Conservation (phyloP, 345 rosid genomes). For the Psidium guajava region DNA sequence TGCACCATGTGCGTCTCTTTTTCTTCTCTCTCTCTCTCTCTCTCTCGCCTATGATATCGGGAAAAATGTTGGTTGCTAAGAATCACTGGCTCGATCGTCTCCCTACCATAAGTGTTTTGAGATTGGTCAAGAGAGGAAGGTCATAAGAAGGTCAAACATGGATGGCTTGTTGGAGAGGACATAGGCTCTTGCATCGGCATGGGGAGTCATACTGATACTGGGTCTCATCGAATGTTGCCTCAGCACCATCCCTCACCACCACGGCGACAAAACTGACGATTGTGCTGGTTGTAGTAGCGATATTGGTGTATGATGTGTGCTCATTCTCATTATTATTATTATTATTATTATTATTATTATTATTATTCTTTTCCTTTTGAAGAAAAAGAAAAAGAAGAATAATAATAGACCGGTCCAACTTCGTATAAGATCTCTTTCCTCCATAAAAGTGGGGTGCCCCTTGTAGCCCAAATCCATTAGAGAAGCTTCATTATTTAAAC, state of each 20-base stretch:
- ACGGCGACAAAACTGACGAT: neutral
- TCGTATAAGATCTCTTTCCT: too few species aligned
- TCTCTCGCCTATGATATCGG: neutral
- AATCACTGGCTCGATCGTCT: neutral
- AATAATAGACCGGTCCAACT: too few species aligned
- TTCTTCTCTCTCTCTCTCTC: neutral
- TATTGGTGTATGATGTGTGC: neutral
- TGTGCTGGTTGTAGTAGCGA: neutral
- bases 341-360: too few species aligned
- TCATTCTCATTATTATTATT: neutral
- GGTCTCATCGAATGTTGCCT: neutral
- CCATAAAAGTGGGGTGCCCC: too few species aligned
- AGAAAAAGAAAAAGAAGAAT: too few species aligned
- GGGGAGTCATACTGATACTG: neutral
- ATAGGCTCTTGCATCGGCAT: neutral
- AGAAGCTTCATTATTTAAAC: too few species aligned
- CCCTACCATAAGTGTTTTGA: neutral
- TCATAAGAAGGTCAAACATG: neutral
- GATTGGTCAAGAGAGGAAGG: neutral
- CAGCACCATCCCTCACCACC: neutral
- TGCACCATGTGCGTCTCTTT: neutral
- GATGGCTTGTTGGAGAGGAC: neutral
- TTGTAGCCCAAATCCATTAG: too few species aligned
- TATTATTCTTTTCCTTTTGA: too few species aligned
- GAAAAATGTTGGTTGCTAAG: neutral